These are phyloP conservation scores for Ophiostoma australiae DNA, from an alignment of 2,329 filamentous ascomycete genomes.

Conservation along the genomic window DNA sequence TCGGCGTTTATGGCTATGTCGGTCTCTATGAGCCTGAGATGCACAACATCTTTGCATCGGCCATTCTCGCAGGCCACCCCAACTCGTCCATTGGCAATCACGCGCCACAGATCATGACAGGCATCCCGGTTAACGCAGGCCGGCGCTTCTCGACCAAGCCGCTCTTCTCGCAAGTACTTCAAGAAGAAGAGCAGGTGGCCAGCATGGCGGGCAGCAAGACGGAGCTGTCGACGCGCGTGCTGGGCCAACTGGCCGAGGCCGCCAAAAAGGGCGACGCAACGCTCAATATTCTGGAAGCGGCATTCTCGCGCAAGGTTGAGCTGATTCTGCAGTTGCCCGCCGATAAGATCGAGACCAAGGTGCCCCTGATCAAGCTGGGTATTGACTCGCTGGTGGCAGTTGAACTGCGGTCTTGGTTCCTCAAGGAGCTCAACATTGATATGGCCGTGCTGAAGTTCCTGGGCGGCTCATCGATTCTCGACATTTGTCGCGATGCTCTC, in stretches of 20 bases:
- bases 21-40: constrained; percentile 23
- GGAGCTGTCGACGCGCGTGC: constrained; percentile 21
- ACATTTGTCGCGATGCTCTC: constrained; percentile 24
- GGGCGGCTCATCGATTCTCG: constrained; percentile 25
- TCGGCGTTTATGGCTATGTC: constrained; percentile 24
- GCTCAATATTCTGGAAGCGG: constrained; percentile 20
- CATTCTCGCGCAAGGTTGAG: constrained; percentile 24
- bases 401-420: constrained; percentile 42
- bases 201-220: constrained; percentile 11
- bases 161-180: constrained; percentile 19
- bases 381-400: constrained; percentile 43
- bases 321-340: constrained; percentile 23
- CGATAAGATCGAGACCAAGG: constrained; percentile 21
- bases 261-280: constrained; percentile 19
- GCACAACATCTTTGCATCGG: constrained; percentile 23
- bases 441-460: constrained; percentile 39
- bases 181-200: constrained; percentile 15
- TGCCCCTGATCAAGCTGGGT: constrained; percentile 35
- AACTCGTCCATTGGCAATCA: constrained; percentile 16
- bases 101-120: constrained; percentile 22
- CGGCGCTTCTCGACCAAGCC: constrained; percentile 22
- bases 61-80: constrained; percentile 29
- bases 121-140: constrained; percentile 19
- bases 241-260: constrained; percentile 18
- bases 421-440: constrained; percentile 34